Base-by-base conservation (phyloP, 2,329 filamentous ascomycete genomes). In the Colletotrichum shisoi region DNA sequence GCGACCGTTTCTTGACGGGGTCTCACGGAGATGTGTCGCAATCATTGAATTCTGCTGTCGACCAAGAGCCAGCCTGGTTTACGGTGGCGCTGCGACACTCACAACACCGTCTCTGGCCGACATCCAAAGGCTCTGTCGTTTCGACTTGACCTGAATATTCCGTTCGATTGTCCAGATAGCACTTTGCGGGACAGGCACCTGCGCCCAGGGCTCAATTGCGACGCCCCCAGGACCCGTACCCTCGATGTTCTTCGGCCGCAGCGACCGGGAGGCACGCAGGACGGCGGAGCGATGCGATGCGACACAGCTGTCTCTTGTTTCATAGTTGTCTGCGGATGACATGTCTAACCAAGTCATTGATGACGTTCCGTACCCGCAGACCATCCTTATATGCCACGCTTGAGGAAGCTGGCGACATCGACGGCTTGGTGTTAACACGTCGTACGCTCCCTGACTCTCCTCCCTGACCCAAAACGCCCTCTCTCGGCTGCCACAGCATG, bases 281-380 rank as follows among this genome's bases (percentile, higher is more conserved):
- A 64, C 59, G 64, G 61, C 45, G 58, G 51, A 45, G 54, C 61
- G 54, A 68, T 62, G 63, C 27, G 52, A 31, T 66, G 58, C 64
- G 61, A 67, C 53, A 63, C 49, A 60, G 60, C 64, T 64, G 48
- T 53, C 44, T 64, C 57, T 67, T 64, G 64, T 67, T 67, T 67
- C 61, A 67, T 59, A 64, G 37, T 34, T 51, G 54, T 37, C 42
- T 51, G 61, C 34, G 40, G 46, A 63, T 63, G 60, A 34, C 34
- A 63, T 63, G 21, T 53, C 40, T 34, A 49, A 62, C 46, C 27
- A 31, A 37, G 37, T 49, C 17, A 34, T 56, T n/a, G 48, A 27
- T 51, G 63, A 67, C 48, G 40, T 56, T 56, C 48, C 24, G 45
- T 45, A 34, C 24, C 48, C n/a, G 48, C 39, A 67, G 48, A 67